Evolutionary conservation across 768 basidiomycete species (phyloP), one percentile per base, ranked within the genome.

Genomic region (Chalciporus chontae): DNA sequence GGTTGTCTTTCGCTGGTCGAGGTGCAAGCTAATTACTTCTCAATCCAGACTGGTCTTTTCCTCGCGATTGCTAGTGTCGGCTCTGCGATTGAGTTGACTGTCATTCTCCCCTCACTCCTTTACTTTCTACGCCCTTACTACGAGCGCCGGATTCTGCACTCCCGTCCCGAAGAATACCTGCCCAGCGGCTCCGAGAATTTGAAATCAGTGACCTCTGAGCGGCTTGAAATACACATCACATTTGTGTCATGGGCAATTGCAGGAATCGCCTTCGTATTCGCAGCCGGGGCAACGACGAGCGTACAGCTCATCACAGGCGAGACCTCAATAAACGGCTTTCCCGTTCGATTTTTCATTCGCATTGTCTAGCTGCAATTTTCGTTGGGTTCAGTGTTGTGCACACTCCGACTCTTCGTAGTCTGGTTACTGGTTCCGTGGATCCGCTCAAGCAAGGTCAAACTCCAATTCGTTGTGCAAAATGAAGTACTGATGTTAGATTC

Each of bases 171-270:
- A 5, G 34, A 52, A 37, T 38, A 37, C n/a, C 14, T 13, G 2
- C 1, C 2, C 18, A 15, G 48, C 15, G 9, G 15, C 3, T 15
- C 4, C 8, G 45, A 43, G 17, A 39, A 32, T 29, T 15, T 7
- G 13, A 47, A 36, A 40, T 9, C 15, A 10, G 48, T 47, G 23
- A 58, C 63, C 0, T 58, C 65, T 0, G 69, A 71, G 48, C 56
- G 18, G 8, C 47, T 71, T 17, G 63, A 71, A 34, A 55, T 66
- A 14, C 65, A 71, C 43, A 21, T 70, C 27, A 52, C 54, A 18
- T 24, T 68, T 24, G 45, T 38, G 7, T 51, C 63, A 4, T 67
- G 59, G 42, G 31, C 57, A 34, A 27, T 62, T 21, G 27, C 42
- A 14, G 59, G 48, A 0, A 1, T 66, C 26, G 42, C 43, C 6